Base-by-base conservation (phyloP, 345 rosid genomes). In the Citrus glauca region DNA sequence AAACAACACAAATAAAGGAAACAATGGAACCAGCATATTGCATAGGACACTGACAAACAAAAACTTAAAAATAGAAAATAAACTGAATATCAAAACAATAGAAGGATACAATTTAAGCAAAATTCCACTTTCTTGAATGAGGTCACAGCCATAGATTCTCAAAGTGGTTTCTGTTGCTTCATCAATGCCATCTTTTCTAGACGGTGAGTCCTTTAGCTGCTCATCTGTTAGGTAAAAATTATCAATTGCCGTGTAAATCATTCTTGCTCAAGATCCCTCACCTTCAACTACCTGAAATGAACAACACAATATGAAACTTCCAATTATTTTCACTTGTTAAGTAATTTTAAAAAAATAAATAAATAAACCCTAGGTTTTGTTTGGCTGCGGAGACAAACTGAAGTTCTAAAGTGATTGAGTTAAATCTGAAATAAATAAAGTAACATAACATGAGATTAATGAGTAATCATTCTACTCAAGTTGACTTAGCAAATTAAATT, bases 201-300 rank as follows among this genome's bases (percentile, higher is more conserved):
- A 96, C 33, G 97, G 98, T 8, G 95, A 87, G 78, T 71, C 84
- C 84, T 84, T 77, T 42, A 90, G 84, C 83, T 90, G 90, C 85
- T 96, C 98, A 11, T 94, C 94, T 4, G 88, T 85, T 28, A 92
- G 80, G 84, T 96, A 96, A 87, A 96, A 94, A 84, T 90, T 94
- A 84, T 96, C 98, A 13, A 94, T 92, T 4, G 98, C 97, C 4
- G 97, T 91, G 83, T 96, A 94, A 66, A 92, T 96, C 99, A 94
- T 96, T n/a, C 50, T 81, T 77, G 33, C 81, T 74, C 24, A 27
- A 33, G 3, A 24, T 40, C 55, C 35, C 55, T 13, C 35, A 35
- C 24, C 57, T 32, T 77, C 79, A 70, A 71, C 56, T 61, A 79
- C 73, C 82, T 69, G 57, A 13, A 45, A 48, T 11, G 13, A 48